Base-by-base conservation (phyloP, 2,329 filamentous ascomycete species). In the Teratosphaeria epicoccoides region DNA sequence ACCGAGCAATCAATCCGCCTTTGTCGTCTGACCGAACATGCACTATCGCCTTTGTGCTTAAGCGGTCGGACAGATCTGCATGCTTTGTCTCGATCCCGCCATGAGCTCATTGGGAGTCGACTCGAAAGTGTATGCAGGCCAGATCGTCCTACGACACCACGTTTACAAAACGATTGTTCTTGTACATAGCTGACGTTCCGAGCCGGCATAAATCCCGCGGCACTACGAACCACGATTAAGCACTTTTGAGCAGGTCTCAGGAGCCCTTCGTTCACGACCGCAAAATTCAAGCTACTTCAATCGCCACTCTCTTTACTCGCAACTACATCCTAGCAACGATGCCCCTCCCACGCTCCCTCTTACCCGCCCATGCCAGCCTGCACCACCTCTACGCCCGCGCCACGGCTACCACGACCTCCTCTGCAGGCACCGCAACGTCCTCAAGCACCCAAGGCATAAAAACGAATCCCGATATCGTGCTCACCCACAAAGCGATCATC, bases 401-500 rank as follows among this genome's bases (percentile, higher is more conserved):
- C n/a, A n/a, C n/a, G n/a, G n/a, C n/a, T n/a, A n/a, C n/a, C n/a
- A n/a, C n/a, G n/a, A n/a, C n/a, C n/a, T n/a, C n/a, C n/a, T n/a
- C n/a, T n/a, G n/a, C n/a, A n/a, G n/a, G n/a, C n/a, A n/a, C n/a
- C 6, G 10, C n/a, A 20, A 17, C 33, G 33, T 2, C 9, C 26
- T 28, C 26, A 6, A 40, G 33, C 33, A 40, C 33, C 7, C 9
- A n/a, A 0, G 33, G 33, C 33, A 17, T 40, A 17, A 40, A 5
- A 9, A 40, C n/a, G n/a, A 40, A 17, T 40, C 10, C 33, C 14
- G 20, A 26, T 17, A 48, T 49, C 51, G 7, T 29, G 25, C 29
- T 52, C 10, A 49, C 23, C 46, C 23, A 29, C 40, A 12, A 46
- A 24, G 51, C 55, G 10, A 56, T 56, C 12, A 52, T 52, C 43